Evolutionary conservation across 495 filamentous ascomycete species (phyloP), one percentile per base, ranked within the genome.

Genomic region (Paragyromitra xinjiangensis): DNA sequence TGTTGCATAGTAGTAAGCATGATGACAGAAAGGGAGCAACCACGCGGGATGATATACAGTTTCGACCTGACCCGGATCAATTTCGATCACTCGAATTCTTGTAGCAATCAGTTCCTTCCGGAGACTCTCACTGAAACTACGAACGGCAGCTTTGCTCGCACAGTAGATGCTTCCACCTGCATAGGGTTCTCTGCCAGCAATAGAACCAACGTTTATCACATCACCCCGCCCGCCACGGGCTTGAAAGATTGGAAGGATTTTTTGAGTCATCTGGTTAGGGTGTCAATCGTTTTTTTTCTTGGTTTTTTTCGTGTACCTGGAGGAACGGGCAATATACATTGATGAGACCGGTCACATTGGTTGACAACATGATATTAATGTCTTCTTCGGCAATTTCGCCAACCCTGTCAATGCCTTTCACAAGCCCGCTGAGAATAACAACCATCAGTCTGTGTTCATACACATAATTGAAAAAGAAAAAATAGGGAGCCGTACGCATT

Each of bases 21-120:
- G n/a, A 9, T n/a, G 4, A 48, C 2, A 11, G 24, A 19, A 26
- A 6, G n/a, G 29, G 14, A 48, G n/a, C 12, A 48, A n/a, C 1
- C 14, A 39, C 16, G 29, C 22, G 29, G 8, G 8, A 51, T 12
- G 24, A 44, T 14, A 40, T 73, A 77, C 94, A 22, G 95, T 99
- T 88, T 98, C 94, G 61, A 99, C 95, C 85, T 98, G 95, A 51
- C 95, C 95, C 6, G 95, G 95, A 81, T 98, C 95, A 73, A 99
- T 87, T 85, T 95, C 94, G 72, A 98, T 95, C 63, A 99, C 87
- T 26, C 95, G 85, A 63, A 99, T 95, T 56, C 94, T 87, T 5
- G 93, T 92, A 34, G 92, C 88, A 77, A 99, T 91, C 59, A 97
- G 87, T 87, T 99, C 95, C 85, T 91, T 93, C 79, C 95, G 88